Evolutionary conservation across 495 filamentous ascomycete genomes (phyloP).

Genomic region (Neohortaea acidophila): DNA sequence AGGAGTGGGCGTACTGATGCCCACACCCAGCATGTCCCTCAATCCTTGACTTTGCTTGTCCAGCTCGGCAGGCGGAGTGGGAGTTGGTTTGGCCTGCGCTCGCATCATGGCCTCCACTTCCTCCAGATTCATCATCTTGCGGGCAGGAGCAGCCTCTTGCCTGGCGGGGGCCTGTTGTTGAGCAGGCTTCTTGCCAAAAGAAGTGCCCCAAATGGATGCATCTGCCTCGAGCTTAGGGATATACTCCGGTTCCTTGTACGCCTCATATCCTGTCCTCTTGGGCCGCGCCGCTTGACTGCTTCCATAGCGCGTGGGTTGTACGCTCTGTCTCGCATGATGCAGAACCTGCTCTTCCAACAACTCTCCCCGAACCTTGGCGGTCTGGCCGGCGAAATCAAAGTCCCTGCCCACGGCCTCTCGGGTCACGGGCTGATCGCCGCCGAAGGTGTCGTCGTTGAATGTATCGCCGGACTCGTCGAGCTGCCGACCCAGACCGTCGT

Average conservation of each 20-base stretch:
- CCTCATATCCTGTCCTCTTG: constrained; percentile 70
- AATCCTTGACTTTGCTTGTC: constrained; percentile 12
- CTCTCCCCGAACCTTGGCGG: constrained; percentile 66
- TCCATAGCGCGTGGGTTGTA: constrained; percentile 26
- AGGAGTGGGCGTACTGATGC: constrained; percentile 3
- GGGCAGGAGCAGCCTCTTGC: constrained; percentile 19
- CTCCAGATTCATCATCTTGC: constrained; percentile 89
- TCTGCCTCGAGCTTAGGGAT: constrained; percentile 82
- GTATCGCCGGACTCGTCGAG: constrained; percentile 86
- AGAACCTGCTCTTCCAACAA: constrained; percentile 82
- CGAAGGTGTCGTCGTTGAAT: constrained; percentile 98
- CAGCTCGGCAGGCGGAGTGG: constrained; percentile 5
- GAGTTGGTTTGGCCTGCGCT: constrained; percentile 39
- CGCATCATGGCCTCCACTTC: constrained; percentile 93
- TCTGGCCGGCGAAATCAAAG: constrained; percentile 92
- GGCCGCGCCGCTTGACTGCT: constrained; percentile 38
- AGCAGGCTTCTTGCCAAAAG: constrained; percentile 36
- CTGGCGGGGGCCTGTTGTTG: constrained; percentile 20
- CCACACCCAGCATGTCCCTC: constrained; percentile 19
- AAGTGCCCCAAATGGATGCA: constrained; percentile 73
- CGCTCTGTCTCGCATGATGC: constrained; percentile 32
- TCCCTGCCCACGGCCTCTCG: constrained; percentile 59
- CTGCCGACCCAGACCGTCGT: constrained; percentile 85
- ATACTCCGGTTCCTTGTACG: constrained; percentile 58
- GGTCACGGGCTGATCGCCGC: constrained; percentile 32